Base-by-base conservation (phyloP, 805 yeast species). In the Ogataea siamensis region DNA sequence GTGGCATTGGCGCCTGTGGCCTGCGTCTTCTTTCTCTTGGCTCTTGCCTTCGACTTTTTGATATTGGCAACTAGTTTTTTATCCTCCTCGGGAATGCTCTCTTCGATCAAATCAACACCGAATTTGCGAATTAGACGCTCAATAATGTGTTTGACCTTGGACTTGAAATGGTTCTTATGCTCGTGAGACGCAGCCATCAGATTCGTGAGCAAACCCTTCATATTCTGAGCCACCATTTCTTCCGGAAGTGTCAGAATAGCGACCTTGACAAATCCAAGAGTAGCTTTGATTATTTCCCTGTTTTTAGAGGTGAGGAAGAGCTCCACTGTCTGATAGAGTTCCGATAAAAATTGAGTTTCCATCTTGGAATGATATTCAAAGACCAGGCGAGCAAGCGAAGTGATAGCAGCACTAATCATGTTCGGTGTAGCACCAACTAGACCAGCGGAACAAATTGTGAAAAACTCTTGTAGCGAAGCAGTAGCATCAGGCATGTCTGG, bases 381-480 rank as follows among this genome's bases (percentile, higher is more conserved):
- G 26, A 93, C 71, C 30, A 91, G 66, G 56, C 96, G 82, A 30
- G 95, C 81, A 38, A 91, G 68, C 0, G 96, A 94, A 5, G 96
- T 88, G 51, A 93, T 80, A 2, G 91, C 80, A n/a, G 98, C 97
- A 54, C 96, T 86, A 21, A 93, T 85, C 96, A 91, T 91, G 66
- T 91, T 95, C 23, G 94, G 91, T 20, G 93, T 76, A 48, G 84
- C 81, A 40, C 96, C 96, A 24, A 93, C 96, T 50, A 94, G 70
- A 67, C 99, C 99, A 19, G 97, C 99, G 62, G 91, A 78, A 20
- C 91, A 83, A 83, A 93, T 87, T 20, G 94, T 87, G 68, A 91
- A 87, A 58, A 72, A 89, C 63, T 89, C 96, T 31, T 80, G 74
- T 39, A 89, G 70, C 13, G 78, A 71, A 7, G 95, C 93, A 35